These are phyloP conservation scores for Cryptococcus sp. DNA, from an alignment of 1,284 basidiomycete species.

Conservation along the genomic window DNA sequence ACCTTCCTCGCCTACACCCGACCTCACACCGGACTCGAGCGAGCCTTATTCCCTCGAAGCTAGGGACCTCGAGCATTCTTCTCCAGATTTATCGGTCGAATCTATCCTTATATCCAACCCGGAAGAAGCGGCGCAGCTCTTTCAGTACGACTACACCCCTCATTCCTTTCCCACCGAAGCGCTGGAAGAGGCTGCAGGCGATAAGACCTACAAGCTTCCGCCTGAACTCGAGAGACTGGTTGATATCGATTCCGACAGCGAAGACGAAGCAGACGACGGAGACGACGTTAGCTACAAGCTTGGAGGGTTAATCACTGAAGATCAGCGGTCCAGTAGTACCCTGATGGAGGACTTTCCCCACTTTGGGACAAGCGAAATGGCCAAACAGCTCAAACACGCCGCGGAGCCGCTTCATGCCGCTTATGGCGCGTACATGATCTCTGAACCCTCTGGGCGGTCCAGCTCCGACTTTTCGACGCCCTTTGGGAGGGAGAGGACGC, in stretches of 20 bases:
- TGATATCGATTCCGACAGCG: not conserved
- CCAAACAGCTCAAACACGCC: not conserved
- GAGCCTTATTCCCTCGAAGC: not conserved
- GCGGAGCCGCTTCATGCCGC: not conserved
- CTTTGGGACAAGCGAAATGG: not conserved
- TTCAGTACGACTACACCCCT: conserved; percentile 1
- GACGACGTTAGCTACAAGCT: not conserved
- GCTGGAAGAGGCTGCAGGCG: not conserved
- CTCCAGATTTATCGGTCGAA: not conserved
- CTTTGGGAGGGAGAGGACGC: no score
- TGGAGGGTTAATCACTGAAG: not conserved
- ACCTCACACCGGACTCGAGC: conserved; percentile 13
- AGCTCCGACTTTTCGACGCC: no score
- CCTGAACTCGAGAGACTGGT: not conserved
- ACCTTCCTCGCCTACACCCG: conserved; percentile 4
- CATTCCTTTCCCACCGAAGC: not conserved
- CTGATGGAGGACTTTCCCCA: not conserved
- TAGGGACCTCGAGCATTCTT: not conserved
- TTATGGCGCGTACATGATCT: no score
- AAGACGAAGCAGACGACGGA: not conserved
- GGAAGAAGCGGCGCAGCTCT: conserved; percentile 1
- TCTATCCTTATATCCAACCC: conserved; percentile 10
- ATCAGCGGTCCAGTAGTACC: not conserved
- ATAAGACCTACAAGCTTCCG: not conserved
- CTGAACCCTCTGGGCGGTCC: no score